phyloP scores from a whole-genome alignment of 1,139 yeast species.

The Yamadazyma diospyri region DNA sequence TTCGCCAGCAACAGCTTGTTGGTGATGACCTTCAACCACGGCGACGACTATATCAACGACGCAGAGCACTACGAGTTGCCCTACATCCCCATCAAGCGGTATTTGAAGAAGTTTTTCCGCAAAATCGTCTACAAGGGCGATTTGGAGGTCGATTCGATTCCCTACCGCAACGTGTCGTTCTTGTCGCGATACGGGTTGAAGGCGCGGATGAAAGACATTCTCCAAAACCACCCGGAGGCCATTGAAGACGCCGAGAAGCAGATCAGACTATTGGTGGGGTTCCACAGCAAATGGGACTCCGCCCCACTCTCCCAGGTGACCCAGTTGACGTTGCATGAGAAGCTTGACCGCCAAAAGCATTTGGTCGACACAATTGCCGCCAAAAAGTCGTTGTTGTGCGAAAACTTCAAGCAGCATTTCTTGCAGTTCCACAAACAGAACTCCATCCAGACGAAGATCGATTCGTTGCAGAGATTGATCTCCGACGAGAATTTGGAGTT shows the following conservation, averaged over 20 bases:
- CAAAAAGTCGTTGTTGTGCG: slow-evolving; percentile 27
- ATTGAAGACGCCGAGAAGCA: slow-evolving; percentile 40
- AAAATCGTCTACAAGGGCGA: slow-evolving; percentile 30
- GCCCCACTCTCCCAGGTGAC: slow-evolving; percentile 40
- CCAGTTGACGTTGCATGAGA: slow-evolving; percentile 52
- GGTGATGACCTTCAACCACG: slow-evolving; percentile 45
- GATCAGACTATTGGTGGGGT: slow-evolving; percentile 35
- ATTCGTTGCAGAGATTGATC: slow-evolving; percentile 54
- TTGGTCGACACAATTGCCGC: slow-evolving; percentile 33
- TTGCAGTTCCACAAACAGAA: slow-evolving; percentile 45
- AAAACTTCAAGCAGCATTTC: slow-evolving; percentile 47
- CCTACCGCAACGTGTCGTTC: slow-evolving; percentile 47
- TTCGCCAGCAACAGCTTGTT: slow-evolving; percentile 24
- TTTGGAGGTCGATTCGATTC: slow-evolving; percentile 42
- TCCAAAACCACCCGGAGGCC: slow-evolving; percentile 42
- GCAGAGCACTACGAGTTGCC: slow-evolving; percentile 41
- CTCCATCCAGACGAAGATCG: slow-evolving; percentile 49
- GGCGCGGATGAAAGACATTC: slow-evolving; percentile 38
- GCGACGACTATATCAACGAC: slow-evolving; percentile 30
- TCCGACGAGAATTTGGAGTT: slow-evolving; percentile 87
- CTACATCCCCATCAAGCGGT: slow-evolving; percentile 40
- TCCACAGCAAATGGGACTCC: slow-evolving; percentile 48
- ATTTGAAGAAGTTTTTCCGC: slow-evolving; percentile 24
- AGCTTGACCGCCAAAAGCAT: slow-evolving; percentile 42
- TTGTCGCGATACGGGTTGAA: slow-evolving; percentile 45